phyloP scores from a whole-genome alignment of 768 basidiomycete genomes.

The Amylocystis lapponica region DNA sequence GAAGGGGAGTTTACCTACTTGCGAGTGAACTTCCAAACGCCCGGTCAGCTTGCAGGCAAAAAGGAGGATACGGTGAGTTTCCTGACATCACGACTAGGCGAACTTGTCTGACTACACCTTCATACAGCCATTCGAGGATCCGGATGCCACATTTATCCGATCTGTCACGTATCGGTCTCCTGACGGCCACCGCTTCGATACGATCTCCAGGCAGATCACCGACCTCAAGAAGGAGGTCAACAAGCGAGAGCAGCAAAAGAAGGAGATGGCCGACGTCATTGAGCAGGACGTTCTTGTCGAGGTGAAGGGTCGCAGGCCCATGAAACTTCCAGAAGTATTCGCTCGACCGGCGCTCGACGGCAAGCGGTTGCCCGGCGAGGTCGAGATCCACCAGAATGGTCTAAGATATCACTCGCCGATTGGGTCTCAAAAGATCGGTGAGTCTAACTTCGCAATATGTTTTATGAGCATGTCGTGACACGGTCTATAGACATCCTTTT shows the following conservation, averaged over 20 bases:
- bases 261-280: slow-evolving; percentile 96
- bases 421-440: slow-evolving; percentile 88
- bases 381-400: slow-evolving; percentile 98
- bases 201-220: slow-evolving; percentile 86
- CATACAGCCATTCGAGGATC: slow-evolving; percentile 87
- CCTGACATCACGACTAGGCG: slow-evolving; percentile 45
- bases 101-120: neutral
- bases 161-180: slow-evolving; percentile 91
- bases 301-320: slow-evolving; percentile 81
- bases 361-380: slow-evolving; percentile 93
- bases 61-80: slow-evolving; percentile 97
- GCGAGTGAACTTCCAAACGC: slow-evolving; percentile 97
- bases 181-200: slow-evolving; percentile 85
- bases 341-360: slow-evolving; percentile 92
- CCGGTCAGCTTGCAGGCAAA: slow-evolving; percentile 94
- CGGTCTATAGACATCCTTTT: slow-evolving; percentile 85
- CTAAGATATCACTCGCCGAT: slow-evolving; percentile 85
- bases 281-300: slow-evolving; percentile 91
- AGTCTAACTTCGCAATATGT: slow-evolving; percentile 19
- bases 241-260: slow-evolving; percentile 96
- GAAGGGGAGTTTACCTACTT: slow-evolving; percentile 93
- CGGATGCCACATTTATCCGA: slow-evolving; percentile 92
- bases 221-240: slow-evolving; percentile 95
- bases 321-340: slow-evolving; percentile 86
- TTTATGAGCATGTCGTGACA: too few relatives aligned